A percentile compares a stretch with the other conserved stretches of the same genome.
Evolutionary conservation across 495 filamentous ascomycete species (phyloP).

Genomic region (Neurospora sp.): DNA sequence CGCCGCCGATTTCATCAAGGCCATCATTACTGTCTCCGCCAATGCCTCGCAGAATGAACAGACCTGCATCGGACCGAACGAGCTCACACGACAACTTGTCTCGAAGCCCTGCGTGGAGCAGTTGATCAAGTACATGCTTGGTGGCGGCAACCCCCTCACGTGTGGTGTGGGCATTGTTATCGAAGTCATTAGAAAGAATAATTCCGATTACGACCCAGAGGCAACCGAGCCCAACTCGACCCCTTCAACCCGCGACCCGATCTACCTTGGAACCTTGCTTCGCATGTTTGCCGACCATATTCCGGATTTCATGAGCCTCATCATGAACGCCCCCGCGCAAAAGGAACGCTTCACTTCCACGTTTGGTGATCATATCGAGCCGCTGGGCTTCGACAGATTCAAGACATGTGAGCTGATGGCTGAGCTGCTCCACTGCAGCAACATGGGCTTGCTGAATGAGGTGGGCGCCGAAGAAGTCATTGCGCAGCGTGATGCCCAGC

Average conservation of each 20-base stretch:
- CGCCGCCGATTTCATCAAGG: conserved; percentile 95
- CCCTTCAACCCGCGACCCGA: conserved; percentile 82
- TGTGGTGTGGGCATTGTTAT: conserved; percentile 97
- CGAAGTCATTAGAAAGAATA: conserved; percentile 98
- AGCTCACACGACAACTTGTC: conserved; percentile 91
- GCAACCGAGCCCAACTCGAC: conserved; percentile 64
- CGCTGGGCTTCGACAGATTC: conserved; percentile 93
- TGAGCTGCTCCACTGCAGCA: conserved; percentile 94
- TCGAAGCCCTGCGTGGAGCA: conserved; percentile 72
- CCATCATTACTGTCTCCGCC: conserved; percentile 96
- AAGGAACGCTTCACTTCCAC: conserved; percentile 44
- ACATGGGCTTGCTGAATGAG: conserved; percentile 96
- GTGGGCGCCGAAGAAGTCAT: conserved; percentile 83
- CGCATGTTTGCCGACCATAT: conserved; percentile 83
- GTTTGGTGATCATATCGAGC: conserved; percentile 86
- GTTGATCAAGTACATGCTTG: conserved; percentile 82
- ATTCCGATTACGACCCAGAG: conserved; percentile 97
- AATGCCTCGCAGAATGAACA: conserved; percentile 97
- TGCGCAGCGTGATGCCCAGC: conserved; percentile 66
- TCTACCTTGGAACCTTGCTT: conserved; percentile 90
- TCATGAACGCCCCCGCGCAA: conserved; percentile 54
- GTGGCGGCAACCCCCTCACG: conserved; percentile 86
- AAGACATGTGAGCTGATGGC: conserved; percentile 99
- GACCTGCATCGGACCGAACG: conserved; percentile 95
- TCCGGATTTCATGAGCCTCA: conserved; percentile 90